These are phyloP conservation scores for Fagopyrum tataricum DNA, from an alignment of 148 eudicot species.

Conservation along the genomic window DNA sequence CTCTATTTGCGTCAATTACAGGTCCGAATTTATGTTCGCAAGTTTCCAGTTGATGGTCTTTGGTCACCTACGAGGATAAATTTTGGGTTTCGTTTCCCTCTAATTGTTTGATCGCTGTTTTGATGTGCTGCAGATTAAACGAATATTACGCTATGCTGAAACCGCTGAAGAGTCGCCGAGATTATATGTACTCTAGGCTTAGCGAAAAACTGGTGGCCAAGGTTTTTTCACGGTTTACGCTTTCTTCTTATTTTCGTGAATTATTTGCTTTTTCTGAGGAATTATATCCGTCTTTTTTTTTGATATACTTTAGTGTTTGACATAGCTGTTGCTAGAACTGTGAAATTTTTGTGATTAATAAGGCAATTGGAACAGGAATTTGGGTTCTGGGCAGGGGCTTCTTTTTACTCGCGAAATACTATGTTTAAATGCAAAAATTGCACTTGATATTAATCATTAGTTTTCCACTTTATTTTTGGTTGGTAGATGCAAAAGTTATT, in stretches of 20 bases:
- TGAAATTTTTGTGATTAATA: not conserved
- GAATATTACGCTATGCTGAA: slow-evolving; percentile 61
- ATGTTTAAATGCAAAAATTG: not conserved
- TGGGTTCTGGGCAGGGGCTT: slow-evolving; percentile 7
- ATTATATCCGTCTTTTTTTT: too few relatives aligned
- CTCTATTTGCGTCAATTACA: slow-evolving; percentile 8
- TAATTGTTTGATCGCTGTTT: slow-evolving; percentile 10
- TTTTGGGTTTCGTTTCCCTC: slow-evolving; percentile 4
- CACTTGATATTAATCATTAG: not conserved
- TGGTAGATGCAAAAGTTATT: not conserved
- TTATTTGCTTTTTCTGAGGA: not conserved
- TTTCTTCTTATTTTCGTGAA: not conserved
- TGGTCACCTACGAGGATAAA: not conserved
- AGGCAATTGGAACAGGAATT: not conserved
- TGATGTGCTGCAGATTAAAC: slow-evolving; percentile 53
- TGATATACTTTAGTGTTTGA: not conserved
- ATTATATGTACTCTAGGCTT: slow-evolving; percentile 51
- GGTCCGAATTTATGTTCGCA: slow-evolving; percentile 1
- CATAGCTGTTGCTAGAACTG: not conserved
- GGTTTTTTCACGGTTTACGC: slow-evolving; percentile 31
- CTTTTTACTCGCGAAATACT: not conserved
- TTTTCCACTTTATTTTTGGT: not conserved
- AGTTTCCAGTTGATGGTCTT: not conserved
- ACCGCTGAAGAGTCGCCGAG: slow-evolving; percentile 56
- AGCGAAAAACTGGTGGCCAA: slow-evolving; percentile 57